These are phyloP conservation scores for Xylaria bambusicola DNA, from an alignment of 495 filamentous ascomycete species.

Conservation along the genomic window DNA sequence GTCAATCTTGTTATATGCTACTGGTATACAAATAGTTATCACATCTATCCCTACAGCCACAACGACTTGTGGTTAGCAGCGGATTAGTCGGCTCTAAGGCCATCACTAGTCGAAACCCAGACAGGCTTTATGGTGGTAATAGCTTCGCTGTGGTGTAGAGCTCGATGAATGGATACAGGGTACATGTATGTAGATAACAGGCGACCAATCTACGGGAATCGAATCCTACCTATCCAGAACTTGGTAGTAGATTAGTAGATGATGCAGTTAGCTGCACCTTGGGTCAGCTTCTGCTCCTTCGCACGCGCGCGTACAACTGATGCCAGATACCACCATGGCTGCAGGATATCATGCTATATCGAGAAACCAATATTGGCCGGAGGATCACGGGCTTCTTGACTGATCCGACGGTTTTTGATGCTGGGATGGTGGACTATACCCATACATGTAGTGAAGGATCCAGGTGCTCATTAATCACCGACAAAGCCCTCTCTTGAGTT, in stretches of 20 bases:
- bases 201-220: not conserved
- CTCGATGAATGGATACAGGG: not conserved
- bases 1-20: too few species aligned
- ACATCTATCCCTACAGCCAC: too few species aligned
- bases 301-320: conserved; percentile 4
- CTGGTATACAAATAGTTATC: too few species aligned
- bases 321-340: conserved; percentile 9
- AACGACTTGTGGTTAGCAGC: not conserved
- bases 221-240: too few species aligned
- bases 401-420: not conserved
- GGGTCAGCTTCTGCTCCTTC: not conserved
- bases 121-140: not conserved
- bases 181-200: not conserved
- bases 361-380: not conserved
- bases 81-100: not conserved
- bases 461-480: not conserved
- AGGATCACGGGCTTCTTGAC: not conserved
- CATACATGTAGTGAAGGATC: too few species aligned
- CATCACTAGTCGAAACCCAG: too few species aligned
- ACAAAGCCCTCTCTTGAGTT: not conserved
- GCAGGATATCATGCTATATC: not conserved
- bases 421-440: too few species aligned
- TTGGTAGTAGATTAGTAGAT: too few species aligned
- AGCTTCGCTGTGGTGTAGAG: too few species aligned
- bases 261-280: conserved; percentile 6